Conservation (phyloP, 805 yeast genomes). For the Starmera pachycereana region DNA sequence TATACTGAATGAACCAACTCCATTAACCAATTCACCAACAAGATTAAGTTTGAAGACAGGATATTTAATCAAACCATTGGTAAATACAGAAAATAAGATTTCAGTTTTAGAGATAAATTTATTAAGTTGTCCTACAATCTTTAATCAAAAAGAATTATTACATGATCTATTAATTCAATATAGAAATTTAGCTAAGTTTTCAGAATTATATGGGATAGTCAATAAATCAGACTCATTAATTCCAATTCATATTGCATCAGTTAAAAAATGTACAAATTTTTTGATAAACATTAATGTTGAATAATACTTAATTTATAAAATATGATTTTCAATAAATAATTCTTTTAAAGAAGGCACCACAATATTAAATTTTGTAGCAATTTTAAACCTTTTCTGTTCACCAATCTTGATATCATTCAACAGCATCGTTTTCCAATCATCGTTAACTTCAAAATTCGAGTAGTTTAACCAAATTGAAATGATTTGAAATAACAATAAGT, state of each 20-base stretch:
- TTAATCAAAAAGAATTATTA: slow-evolving; percentile 45
- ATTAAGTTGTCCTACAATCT: slow-evolving; percentile 62
- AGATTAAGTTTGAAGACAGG: slow-evolving; percentile 66
- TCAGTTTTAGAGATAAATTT: slow-evolving; percentile 51
- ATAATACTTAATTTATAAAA: not conserved
- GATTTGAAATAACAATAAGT: not conserved
- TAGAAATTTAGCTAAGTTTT: slow-evolving; percentile 38
- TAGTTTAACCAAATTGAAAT: not conserved
- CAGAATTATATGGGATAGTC: slow-evolving; percentile 26
- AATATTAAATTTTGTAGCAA: not conserved
- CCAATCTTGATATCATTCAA: not conserved
- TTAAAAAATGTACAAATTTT: slow-evolving; percentile 46
- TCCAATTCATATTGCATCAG: slow-evolving; percentile 72
- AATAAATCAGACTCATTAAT: slow-evolving; percentile 29
- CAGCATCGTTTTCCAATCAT: not conserved
- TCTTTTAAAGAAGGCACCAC: not conserved
- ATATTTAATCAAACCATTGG: slow-evolving; percentile 38
- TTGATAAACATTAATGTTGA: slow-evolving; percentile 49
- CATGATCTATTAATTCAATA: slow-evolving; percentile 48
- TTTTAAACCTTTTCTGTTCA: not conserved
- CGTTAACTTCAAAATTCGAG: not conserved
- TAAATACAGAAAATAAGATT: slow-evolving; percentile 18
- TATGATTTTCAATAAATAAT: not conserved
- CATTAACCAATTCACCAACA: slow-evolving; percentile 61
- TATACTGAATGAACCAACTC: slow-evolving; percentile 49